Evolutionary conservation across 2,329 filamentous ascomycete species (phyloP).

Genomic region (Domatiomyces catenatus): DNA sequence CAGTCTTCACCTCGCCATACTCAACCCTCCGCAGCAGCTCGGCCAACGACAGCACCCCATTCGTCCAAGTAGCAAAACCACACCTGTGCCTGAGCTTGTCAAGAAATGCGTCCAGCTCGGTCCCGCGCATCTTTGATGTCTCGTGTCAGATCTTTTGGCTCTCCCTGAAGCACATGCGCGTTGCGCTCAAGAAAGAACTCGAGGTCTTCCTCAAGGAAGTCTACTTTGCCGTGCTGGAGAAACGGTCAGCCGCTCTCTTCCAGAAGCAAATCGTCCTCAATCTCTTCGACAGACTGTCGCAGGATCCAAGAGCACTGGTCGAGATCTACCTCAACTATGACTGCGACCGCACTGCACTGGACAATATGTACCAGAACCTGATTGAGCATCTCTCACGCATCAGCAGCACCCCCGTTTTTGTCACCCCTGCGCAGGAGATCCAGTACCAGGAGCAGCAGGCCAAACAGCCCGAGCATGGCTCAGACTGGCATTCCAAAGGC

Average conservation of each 20-base stretch:
- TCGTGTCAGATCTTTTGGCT: constrained; percentile 97
- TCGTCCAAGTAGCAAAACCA: constrained; percentile 89
- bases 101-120: constrained; percentile 84
- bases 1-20: constrained; percentile 77
- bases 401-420: constrained; percentile 59
- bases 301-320: constrained; percentile 74
- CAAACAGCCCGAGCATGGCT: constrained; percentile 41
- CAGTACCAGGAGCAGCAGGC: constrained; percentile 66
- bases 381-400: constrained; percentile 88
- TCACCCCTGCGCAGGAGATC: constrained; percentile 66
- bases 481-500: constrained; percentile 77
- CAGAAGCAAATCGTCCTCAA: constrained; percentile 88
- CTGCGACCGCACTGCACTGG: constrained; percentile 77
- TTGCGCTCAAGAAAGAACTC: constrained; percentile 94
- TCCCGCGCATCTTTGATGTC: constrained; percentile 84
- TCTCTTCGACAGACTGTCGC: constrained; percentile 67
- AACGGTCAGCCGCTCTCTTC: constrained; percentile 67
- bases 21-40: constrained; percentile 83
- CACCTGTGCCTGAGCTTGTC: constrained; percentile 92
- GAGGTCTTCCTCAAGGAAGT: constrained; percentile 98
- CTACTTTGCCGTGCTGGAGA: constrained; percentile 80
- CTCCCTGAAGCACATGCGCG: constrained; percentile 84
- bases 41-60: constrained; percentile 67
- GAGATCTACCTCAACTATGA: constrained; percentile 98
- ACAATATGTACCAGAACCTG: constrained; percentile 90